Base-by-base conservation (phyloP, 2,329 filamentous ascomycete species). In the Botryosphaeria dothidea region DNA sequence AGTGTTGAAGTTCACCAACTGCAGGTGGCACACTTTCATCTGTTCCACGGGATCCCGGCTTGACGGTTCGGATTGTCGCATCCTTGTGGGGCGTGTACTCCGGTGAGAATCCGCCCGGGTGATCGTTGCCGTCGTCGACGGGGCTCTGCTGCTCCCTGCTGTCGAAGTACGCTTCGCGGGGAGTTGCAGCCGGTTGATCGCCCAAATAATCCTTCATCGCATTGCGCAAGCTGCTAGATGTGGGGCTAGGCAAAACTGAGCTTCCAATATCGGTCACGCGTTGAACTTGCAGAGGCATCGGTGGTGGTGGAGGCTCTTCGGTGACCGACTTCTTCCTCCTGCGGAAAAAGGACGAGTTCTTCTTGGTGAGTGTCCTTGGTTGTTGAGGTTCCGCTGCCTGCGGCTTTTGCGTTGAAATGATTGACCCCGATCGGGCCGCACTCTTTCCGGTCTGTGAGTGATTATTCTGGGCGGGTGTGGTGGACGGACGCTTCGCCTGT, bases 321-420 rank as follows among this genome's bases (percentile, higher is more conserved):
- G 88, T 86, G 36, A 92, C 79, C 4, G 93, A 97, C 84, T 94
- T 96, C 85, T 98, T 98, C 68, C 93, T 87, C 66, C 95, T 86
- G 67, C 95, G 87, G 80, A 98, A 98, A 80, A 99, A 98, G 0
- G 92, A 94, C 0, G 94, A 96, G 3, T 92, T 87, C 77, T 97
- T 97, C 82, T 97, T 97, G 71, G 92, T 91, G 60, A 97, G 80
- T 3, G 73, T 72, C 25, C 69, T 71, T 57, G 70, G 72, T 54
- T 68, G 67, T 11, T 54, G 61, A 17, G 45, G 23, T 2, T 63
- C 46, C 7, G 48, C 31, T 63, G 36, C 38, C 6, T 66, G 43
- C 45, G 27, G 38, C 19, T 48, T 43, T 25, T 61, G 54, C 64
- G 56, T 15, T 6, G 25, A n/a, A 19, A 25, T 9, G 23, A 46